These are phyloP conservation scores for Gossypioides kirkii DNA, from an alignment of 345 rosid species.

Conservation along the genomic window DNA sequence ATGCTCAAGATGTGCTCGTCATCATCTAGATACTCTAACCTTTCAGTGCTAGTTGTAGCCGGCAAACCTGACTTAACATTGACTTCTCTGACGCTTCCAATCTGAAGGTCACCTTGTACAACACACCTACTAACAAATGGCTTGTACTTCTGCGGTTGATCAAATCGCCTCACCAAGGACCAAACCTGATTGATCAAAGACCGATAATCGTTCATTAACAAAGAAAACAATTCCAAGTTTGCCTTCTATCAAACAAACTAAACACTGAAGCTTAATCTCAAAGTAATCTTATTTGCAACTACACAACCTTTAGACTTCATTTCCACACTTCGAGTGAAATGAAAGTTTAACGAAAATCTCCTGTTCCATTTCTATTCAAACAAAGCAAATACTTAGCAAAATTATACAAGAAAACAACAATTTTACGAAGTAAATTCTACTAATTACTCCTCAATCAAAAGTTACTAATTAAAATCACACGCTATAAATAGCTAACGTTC, in stretches of 20 bases:
- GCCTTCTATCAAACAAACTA: background rate
- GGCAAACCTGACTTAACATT: conserved; percentile 80
- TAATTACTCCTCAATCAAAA: background rate
- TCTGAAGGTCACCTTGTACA: conserved; percentile 60
- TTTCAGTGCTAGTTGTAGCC: conserved; percentile 75
- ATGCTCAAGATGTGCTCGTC: conserved; percentile 68
- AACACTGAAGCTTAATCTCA: background rate
- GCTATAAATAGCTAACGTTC: background rate
- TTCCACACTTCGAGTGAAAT: background rate
- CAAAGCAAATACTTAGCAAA: background rate
- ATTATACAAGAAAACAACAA: background rate
- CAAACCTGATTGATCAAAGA: conserved; percentile 43
- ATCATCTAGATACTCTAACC: conserved; percentile 68
- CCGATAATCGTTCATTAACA: background rate
- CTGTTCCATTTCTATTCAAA: background rate
- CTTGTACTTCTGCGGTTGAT: conserved; percentile 77
- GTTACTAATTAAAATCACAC: background rate
- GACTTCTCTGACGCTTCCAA: conserved; percentile 77
- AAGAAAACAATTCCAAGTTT: background rate
- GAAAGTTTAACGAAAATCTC: background rate
- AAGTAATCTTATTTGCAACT: background rate
- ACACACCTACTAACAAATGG: conserved; percentile 74
- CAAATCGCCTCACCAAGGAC: conserved; percentile 80
- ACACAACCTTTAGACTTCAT: background rate
- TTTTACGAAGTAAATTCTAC: background rate